These are phyloP conservation scores for Zymoseptoria tritici DNA, from an alignment of 2,329 filamentous ascomycete species.

Conservation along the genomic window DNA sequence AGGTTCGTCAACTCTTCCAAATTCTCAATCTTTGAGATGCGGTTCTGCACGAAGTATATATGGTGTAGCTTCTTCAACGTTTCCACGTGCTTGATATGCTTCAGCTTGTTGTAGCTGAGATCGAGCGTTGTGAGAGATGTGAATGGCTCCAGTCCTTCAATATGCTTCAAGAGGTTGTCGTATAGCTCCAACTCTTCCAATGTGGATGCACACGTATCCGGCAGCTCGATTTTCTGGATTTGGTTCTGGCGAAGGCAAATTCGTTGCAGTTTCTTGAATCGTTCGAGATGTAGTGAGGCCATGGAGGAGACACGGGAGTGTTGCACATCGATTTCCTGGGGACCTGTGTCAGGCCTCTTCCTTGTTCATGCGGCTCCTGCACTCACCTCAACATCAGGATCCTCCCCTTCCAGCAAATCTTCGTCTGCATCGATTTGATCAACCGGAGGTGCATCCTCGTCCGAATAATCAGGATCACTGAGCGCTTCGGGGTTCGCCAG, in stretches of 20 bases:
- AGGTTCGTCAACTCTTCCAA: slow-evolving; percentile 67
- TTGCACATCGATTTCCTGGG: slow-evolving; percentile 77
- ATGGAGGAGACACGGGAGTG: slow-evolving; percentile 79
- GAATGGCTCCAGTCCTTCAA: slow-evolving; percentile 74
- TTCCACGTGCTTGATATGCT: slow-evolving; percentile 85
- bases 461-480: slow-evolving; percentile 79
- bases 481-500: slow-evolving; percentile 74
- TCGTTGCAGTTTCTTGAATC: slow-evolving; percentile 63
- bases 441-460: slow-evolving; percentile 57
- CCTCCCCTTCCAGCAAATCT: slow-evolving; percentile 54
- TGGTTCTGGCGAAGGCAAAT: slow-evolving; percentile 90
- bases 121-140: slow-evolving; percentile 72
- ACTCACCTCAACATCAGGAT: slow-evolving; percentile 45
- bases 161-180: slow-evolving; percentile 86
- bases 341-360: neutral
- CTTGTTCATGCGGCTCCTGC: neutral
- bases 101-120: slow-evolving; percentile 98
- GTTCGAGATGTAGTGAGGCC: slow-evolving; percentile 67
- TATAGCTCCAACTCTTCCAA: slow-evolving; percentile 87
- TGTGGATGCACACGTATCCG: slow-evolving; percentile 55
- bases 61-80: slow-evolving; percentile 73
- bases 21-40: slow-evolving; percentile 80
- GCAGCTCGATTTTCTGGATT: slow-evolving; percentile 72
- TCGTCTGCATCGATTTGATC: slow-evolving; percentile 77
- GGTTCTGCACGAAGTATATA: slow-evolving; percentile 90